Base-by-base conservation (phyloP, 2,329 filamentous ascomycete genomes). In the Pseudopyrenochaeta lycopersici region DNA sequence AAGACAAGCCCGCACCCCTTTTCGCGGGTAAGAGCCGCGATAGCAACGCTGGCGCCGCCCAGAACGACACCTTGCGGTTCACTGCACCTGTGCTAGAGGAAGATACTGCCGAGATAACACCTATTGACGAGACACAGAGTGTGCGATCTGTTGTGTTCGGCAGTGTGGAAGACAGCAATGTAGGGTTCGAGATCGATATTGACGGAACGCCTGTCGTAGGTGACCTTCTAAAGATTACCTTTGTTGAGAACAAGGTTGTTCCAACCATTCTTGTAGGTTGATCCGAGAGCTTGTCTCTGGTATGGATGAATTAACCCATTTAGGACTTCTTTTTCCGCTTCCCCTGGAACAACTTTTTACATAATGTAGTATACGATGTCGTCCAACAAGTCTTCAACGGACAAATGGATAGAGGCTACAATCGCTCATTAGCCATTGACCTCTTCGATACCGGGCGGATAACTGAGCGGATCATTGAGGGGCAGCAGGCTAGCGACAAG, bases 371-470 rank as follows among this genome's bases (percentile, higher is more conserved):
- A 42, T 99, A 99, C 73, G 95, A 99, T 75, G 93, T 99, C 70
- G 91, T 99, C 38, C 95, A 99, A 76, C 95, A 99, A 80, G 95
- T 99, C 1, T 98, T 99, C 77, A 99, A 99, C 72, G 95, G 95
- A 7, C 92, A 92, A 0, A 97, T 99, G 90, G 94, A 98, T 66
- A 90, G 92, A 55, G 93, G 95, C 23, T 97, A 90, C 78, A 99
- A 99, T 76, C 88, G 91, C 10, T 89, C 87, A 42, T 81, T 99
- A 46, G 94, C 95, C 11, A 89, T 97, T 54, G 94, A 96, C 63
- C 86, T 99, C 17, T 99, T 99, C 68, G 91, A 96, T 71, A 89
- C 88, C 44, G 94, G 93, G 12, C 88, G 92, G 60, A 88, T 99
- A 59, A 98, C 94, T 1, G 89, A 91, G 56, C 89, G 92, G 60